phyloP scores from a whole-genome alignment of 2,329 filamentous ascomycete genomes.

The Hymenoscyphus scutula region DNA sequence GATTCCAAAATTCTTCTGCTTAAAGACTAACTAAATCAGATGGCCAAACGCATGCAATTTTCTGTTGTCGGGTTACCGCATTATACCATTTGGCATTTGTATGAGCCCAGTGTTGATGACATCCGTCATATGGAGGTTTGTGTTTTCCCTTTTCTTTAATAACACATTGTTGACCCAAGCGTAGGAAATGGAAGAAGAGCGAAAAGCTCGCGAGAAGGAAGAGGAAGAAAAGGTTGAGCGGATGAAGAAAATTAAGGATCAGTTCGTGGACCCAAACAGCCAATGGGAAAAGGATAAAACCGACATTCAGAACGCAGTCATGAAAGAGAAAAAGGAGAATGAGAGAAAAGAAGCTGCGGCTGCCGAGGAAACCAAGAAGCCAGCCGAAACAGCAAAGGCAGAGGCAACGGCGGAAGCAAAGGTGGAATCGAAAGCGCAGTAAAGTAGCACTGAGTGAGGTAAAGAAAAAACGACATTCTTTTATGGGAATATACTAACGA shows the following conservation, averaged over 20 bases:
- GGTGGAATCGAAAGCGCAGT: conserved; percentile 9
- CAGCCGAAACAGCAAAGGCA: conserved; percentile 8
- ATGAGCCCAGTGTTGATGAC: conserved; percentile 97
- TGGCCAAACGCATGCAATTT: conserved; percentile 94
- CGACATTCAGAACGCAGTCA: conserved; percentile 67
- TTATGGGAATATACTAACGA: not conserved
- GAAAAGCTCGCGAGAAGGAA: conserved; percentile 74
- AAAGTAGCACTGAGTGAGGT: not conserved
- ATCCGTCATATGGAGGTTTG: conserved; percentile 89
- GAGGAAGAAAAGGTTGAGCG: conserved; percentile 71
- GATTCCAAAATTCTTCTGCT: not conserved
- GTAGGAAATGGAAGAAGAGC: conserved; percentile 92
- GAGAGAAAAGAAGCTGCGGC: conserved; percentile 31
- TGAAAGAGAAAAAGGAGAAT: conserved; percentile 51
- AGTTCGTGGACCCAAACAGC: conserved; percentile 71
- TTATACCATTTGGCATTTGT: conserved; percentile 99
- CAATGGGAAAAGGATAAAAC: conserved; percentile 93
- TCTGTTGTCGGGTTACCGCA: conserved; percentile 94
- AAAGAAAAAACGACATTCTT: not conserved
- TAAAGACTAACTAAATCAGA: conserved; percentile 51
- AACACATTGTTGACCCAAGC: conserved; percentile 21
- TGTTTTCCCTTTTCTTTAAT: conserved; percentile 1
- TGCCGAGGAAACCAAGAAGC: conserved; percentile 11
- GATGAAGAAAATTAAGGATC: conserved; percentile 73
- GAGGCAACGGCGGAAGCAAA: conserved; percentile 18